These are phyloP conservation scores for Stentor coeruleus DNA, from an alignment of 73 alveolate genomes.

Conservation along the genomic window DNA sequence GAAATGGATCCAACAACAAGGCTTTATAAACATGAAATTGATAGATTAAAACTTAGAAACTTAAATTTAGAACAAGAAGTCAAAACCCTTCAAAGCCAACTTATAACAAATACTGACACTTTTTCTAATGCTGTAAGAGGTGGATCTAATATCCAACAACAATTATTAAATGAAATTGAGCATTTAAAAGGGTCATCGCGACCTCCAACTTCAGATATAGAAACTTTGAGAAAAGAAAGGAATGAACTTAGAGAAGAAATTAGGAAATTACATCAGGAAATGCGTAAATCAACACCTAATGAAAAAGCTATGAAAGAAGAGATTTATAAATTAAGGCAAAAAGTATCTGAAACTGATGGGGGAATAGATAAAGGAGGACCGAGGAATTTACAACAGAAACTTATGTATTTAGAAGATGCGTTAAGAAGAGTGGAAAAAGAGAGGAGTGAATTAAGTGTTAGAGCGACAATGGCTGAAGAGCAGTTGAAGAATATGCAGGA, in stretches of 20 bases:
- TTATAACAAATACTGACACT: constrained; percentile 30
- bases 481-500: constrained; percentile 87
- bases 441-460: constrained; percentile 88
- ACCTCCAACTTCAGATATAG: constrained; percentile 30
- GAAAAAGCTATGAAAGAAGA: constrained; percentile 35
- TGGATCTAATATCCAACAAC: constrained; percentile 3
- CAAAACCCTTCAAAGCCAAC: constrained; percentile 39
- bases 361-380: constrained; percentile 79
- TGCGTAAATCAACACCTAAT: neutral
- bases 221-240: constrained; percentile 78
- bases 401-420: constrained; percentile 82
- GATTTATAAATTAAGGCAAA: constrained; percentile 57
- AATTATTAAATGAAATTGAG: constrained; percentile 44
- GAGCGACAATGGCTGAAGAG: constrained; percentile 98
- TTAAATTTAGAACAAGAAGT: constrained; percentile 79
- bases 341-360: constrained; percentile 52
- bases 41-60: constrained; percentile 87
- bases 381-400: constrained; percentile 72
- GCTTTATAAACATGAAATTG: constrained; percentile 82
- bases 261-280: constrained; percentile 36
- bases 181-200: constrained; percentile 21
- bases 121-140: neutral
- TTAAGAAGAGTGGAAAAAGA: constrained; percentile 93
- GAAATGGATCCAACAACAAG: constrained; percentile 81
- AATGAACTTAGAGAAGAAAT: constrained; percentile 88